Evolutionary conservation across 176 grass and related monocot species (phyloP).

Genomic region (Triticum dicoccoides): DNA sequence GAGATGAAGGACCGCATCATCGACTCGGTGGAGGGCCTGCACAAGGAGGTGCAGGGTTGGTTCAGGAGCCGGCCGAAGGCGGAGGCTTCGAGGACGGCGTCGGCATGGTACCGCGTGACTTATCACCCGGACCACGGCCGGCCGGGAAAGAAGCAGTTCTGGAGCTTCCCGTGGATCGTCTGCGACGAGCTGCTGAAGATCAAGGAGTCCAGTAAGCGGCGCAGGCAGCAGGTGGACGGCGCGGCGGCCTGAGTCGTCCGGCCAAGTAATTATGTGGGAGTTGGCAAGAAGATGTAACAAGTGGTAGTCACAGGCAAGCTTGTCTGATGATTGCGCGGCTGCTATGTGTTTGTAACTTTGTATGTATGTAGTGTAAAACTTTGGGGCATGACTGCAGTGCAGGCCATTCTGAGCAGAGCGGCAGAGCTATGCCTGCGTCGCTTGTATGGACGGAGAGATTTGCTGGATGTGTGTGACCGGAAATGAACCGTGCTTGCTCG

Average conservation of each 20-base stretch:
- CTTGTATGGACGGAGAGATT: neutral
- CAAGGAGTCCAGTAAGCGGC: slow-evolving; percentile 42
- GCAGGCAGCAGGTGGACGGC: slow-evolving; percentile 20
- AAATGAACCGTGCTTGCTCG: neutral
- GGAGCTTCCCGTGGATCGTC: slow-evolving; percentile 85
- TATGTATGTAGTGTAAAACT: neutral
- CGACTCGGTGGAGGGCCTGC: slow-evolving; percentile 47
- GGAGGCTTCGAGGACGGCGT: slow-evolving; percentile 54
- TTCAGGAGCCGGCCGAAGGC: slow-evolving; percentile 32
- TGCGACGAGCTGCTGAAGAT: slow-evolving; percentile 56
- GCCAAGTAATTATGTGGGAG: neutral
- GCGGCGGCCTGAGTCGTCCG: too few species aligned
- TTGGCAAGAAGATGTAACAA: neutral
- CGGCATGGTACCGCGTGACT: slow-evolving; percentile 83
- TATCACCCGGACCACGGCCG: slow-evolving; percentile 60
- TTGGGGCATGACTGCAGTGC: neutral
- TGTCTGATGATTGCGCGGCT: too few species aligned
- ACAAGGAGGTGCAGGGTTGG: slow-evolving; percentile 52
- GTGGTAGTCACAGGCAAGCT: neutral
- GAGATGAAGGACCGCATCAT: slow-evolving; percentile 96
- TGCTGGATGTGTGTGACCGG: neutral
- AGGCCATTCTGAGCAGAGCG: neutral
- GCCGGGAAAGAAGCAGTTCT: slow-evolving; percentile 38
- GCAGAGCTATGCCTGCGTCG: neutral
- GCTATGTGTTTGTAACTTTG: too few species aligned